These are phyloP conservation scores for Suillus clintonianus DNA, from an alignment of 768 basidiomycete genomes.

Conservation along the genomic window DNA sequence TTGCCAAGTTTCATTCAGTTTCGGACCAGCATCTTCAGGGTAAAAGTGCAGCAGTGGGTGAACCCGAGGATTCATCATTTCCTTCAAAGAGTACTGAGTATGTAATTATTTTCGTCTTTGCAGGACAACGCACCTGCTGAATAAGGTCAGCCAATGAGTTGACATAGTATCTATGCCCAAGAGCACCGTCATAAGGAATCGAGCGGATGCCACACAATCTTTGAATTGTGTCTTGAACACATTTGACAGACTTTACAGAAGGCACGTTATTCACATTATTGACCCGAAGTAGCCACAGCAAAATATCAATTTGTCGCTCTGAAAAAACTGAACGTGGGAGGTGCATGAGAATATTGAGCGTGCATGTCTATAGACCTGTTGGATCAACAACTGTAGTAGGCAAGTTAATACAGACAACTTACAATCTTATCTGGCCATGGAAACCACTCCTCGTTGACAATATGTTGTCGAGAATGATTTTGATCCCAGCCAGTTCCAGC, in stretches of 20 bases:
- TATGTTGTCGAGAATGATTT: not conserved
- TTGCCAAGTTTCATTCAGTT: slow-evolving; percentile 25
- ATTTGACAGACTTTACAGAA: slow-evolving; percentile 8
- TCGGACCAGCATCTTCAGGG: slow-evolving; percentile 33
- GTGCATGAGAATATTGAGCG: slow-evolving; percentile 33
- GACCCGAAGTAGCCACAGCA: slow-evolving; percentile 27
- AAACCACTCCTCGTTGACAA: not conserved
- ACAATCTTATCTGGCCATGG: slow-evolving; percentile 3
- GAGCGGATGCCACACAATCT: slow-evolving; percentile 30
- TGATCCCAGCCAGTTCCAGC: not conserved
- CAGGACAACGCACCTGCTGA: slow-evolving; percentile 33
- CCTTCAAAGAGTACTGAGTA: slow-evolving; percentile 19
- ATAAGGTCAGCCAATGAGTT: slow-evolving; percentile 33
- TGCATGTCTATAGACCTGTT: slow-evolving; percentile 23
- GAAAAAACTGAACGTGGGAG: slow-evolving; percentile 35
- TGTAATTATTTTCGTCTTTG: too few relatives aligned
- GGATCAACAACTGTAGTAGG: not conserved
- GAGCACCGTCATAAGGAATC: slow-evolving; percentile 28
- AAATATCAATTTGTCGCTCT: slow-evolving; percentile 27
- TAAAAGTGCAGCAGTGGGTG: slow-evolving; percentile 31
- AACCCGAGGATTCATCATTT: slow-evolving; percentile 40
- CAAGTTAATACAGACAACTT: not conserved
- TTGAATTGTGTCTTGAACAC: slow-evolving; percentile 19
- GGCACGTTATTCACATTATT: slow-evolving; percentile 25
- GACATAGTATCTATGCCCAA: slow-evolving; percentile 34